Conservation (phyloP, 805 yeast genomes). For the Schizosaccharomyces octosporus region DNA sequence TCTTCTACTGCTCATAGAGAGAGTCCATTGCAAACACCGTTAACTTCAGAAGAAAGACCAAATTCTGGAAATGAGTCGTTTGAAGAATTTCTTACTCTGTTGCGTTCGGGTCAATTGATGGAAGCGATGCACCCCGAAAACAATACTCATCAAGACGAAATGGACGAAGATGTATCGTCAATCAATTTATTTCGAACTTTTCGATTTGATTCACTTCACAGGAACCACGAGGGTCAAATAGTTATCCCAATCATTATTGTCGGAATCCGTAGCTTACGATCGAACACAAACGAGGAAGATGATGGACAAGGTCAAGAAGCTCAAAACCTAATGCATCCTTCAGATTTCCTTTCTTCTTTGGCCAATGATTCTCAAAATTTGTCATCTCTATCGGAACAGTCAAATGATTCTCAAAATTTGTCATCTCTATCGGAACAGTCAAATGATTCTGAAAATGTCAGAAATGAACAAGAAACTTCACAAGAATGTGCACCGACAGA, state of each 20-base stretch:
- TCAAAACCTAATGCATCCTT: constrained; percentile 4
- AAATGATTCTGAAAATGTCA: too few species aligned
- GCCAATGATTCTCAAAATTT: not conserved
- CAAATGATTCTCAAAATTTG: not conserved
- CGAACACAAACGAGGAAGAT: not conserved
- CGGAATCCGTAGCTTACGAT: constrained; percentile 21
- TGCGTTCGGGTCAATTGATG: not conserved
- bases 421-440: not conserved
- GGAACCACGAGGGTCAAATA: constrained; percentile 1
- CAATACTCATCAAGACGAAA: not conserved
- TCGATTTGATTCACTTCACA: constrained; percentile 8
- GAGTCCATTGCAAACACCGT: not conserved
- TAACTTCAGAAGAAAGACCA: not conserved
- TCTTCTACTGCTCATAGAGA: not conserved
- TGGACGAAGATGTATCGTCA: constrained; percentile 6
- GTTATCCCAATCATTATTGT: constrained; percentile 25
- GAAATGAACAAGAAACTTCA: not conserved
- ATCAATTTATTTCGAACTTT: constrained; percentile 16
- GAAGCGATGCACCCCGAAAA: not conserved
- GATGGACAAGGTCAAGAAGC: not conserved
- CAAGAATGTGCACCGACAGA: not conserved
- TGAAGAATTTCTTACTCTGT: not conserved
- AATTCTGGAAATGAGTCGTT: not conserved
- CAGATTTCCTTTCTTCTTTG: constrained; percentile 1
- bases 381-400: not conserved